Conservation (phyloP, 2,329 filamentous ascomycete species). For the Colletotrichum orbiculare region DNA sequence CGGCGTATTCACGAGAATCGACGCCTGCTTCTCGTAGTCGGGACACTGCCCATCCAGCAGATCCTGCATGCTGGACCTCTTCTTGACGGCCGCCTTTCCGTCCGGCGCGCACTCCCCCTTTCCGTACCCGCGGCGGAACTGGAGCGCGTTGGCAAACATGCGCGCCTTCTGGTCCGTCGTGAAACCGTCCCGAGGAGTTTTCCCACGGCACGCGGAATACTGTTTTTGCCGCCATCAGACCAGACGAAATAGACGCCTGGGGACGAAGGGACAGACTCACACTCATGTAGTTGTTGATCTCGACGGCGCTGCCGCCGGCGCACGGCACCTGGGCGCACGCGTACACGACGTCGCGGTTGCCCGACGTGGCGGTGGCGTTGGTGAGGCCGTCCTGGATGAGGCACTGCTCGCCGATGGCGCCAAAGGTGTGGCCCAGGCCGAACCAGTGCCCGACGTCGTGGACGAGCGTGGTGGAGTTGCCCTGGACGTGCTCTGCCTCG, state of each 20-base stretch:
- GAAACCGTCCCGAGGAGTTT: conserved; percentile 35
- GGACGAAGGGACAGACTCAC: conserved; percentile 24
- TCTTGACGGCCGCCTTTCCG: conserved; percentile 17
- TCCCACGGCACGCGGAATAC: conserved; percentile 36
- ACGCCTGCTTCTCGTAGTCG: conserved; percentile 34
- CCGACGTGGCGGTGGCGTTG: conserved; percentile 38
- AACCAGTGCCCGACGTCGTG: conserved; percentile 42
- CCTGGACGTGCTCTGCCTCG: conserved; percentile 26
- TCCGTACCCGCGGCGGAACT: conserved; percentile 39
- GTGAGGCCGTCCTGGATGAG: conserved; percentile 35
- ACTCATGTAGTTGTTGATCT: conserved; percentile 41
- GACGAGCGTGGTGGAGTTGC: conserved; percentile 40
- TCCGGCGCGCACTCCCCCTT: conserved; percentile 38
- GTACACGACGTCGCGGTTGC: conserved; percentile 29
- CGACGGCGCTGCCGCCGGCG: conserved; percentile 6
- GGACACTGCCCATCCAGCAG: conserved; percentile 40
- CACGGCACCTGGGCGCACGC: conserved; percentile 38
- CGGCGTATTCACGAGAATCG: conserved; percentile 20
- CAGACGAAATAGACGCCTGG: not conserved
- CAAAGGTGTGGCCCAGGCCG: conserved; percentile 36
- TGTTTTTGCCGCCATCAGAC: not conserved
- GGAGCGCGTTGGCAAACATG: conserved; percentile 39
- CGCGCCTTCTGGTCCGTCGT: conserved; percentile 41
- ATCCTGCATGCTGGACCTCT: conserved; percentile 41
- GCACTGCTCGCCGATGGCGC: conserved; percentile 32